A percentile compares a stretch with the other conserved stretches of the same genome.
phyloP scores from a whole-genome alignment of 2,329 filamentous ascomycete species.

The Emergomyces orientalis region DNA sequence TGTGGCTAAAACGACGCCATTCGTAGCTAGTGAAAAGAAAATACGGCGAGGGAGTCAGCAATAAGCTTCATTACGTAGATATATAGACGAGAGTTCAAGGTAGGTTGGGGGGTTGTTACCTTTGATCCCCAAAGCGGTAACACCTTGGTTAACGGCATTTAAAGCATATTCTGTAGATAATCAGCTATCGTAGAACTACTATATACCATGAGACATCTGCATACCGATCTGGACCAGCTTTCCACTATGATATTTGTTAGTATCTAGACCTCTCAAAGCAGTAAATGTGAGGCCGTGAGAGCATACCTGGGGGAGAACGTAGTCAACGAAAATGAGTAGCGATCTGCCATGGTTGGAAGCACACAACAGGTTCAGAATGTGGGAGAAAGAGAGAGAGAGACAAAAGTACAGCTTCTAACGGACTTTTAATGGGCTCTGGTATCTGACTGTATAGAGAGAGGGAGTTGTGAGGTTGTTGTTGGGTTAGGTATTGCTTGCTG shows the following conservation, averaged over 20 bases:
- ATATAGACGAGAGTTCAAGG: conserved; percentile 4
- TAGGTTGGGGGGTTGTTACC: conserved; percentile 43
- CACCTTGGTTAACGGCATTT: conserved; percentile 98
- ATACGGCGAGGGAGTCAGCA: conserved; percentile 10
- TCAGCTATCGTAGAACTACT: conserved; percentile 12
- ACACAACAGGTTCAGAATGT: conserved; percentile 14
- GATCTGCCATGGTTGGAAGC: conserved; percentile 68
- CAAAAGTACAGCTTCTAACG: neutral
- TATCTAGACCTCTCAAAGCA: conserved; percentile 18
- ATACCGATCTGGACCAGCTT: conserved; percentile 98
- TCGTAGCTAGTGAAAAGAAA: conserved; percentile 59
- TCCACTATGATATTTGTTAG: conserved; percentile 57
- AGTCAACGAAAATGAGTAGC: conserved; percentile 98
- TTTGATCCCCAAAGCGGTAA: conserved; percentile 97
- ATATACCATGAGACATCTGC: conserved; percentile 16
- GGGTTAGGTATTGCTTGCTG: neutral
- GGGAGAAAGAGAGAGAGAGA: neutral
- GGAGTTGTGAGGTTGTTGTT: neutral
- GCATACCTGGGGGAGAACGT: conserved; percentile 97
- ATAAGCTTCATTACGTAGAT: conserved; percentile 2
- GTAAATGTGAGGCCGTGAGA: conserved; percentile 17
- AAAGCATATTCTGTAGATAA: conserved; percentile 78
- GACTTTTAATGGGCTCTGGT: neutral
- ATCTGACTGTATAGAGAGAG: neutral
- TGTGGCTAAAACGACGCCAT: conserved; percentile 95